Evolutionary conservation across 345 rosid species (phyloP), one percentile per base, ranked within the genome.

Genomic region (Psidium friedrichsthalianum): DNA sequence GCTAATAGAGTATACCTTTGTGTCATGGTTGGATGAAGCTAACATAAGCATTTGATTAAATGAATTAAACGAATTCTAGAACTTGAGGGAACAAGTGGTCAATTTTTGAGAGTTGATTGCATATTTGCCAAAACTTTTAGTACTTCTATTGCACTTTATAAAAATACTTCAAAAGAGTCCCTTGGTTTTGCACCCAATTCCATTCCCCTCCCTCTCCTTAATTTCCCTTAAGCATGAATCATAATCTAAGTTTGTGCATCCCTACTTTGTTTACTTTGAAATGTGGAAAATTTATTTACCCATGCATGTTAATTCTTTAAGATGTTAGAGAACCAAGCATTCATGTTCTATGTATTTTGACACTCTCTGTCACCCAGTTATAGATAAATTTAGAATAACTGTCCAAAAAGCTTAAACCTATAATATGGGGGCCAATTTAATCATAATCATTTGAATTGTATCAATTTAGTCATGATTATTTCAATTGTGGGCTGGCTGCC

Each of bases 341-440:
- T 32, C 24, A 16, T 64, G 16, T 64, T 3, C 3, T 4, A 9
- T 64, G 12, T 8, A 64, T 64, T 42, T 64, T 29, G 9, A 32
- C 3, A 8, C 76, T 8, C 76, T 64, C 44, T 32, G 16, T 32
- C 9, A 11, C 22, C 76, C 1, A 1, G 16, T 64, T 64, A 8
- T 1, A 15, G 0, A 64, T 8, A 64, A 64, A 32, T 16, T 20
- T 64, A 3, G 24, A 42, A 32, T 32, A 64, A 64, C 8, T 64
- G 5, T 3, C 44, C 76, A 32, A 29, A 32, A 32, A 0, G 1
- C 4, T 64, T 11, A 64, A 32, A 10, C 9, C 3, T 32, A 32
- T 64, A 0, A 1, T 64, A 8, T 16, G 1, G 24, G 1, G 0
- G 12, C 1, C 6, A 64, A 64, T 64, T 32, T 0, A 16, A 9